Conservation (phyloP, 179 eudicot species). For the Vitellaria paradoxa region DNA sequence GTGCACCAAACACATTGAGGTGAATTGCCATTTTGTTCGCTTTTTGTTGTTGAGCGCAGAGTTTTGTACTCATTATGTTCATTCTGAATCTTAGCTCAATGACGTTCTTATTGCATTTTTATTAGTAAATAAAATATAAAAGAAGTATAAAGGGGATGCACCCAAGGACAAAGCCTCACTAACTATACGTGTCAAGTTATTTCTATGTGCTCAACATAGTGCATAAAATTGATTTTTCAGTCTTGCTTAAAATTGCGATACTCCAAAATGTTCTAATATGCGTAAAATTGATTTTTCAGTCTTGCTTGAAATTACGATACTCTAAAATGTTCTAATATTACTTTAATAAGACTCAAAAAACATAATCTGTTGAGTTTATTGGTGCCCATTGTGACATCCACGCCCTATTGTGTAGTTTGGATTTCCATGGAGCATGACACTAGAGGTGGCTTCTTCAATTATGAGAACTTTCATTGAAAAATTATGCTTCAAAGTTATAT, state of each 20-base stretch:
- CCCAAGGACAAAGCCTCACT: no score
- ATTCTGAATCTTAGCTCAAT: no score
- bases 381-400: neutral
- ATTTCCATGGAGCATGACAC: neutral
- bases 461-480: constrained; percentile 1
- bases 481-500: neutral
- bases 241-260: neutral
- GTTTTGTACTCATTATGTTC: no score
- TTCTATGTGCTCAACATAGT: neutral
- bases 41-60: no score
- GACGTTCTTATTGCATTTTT: no score
- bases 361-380: neutral
- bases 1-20: no score
- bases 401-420: neutral
- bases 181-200: no score
- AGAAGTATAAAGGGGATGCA: no score
- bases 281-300: neutral
- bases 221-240: neutral
- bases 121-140: no score
- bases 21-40: no score
- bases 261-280: no score
- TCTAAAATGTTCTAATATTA: neutral
- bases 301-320: neutral
- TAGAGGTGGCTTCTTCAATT: neutral
- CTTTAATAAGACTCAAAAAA: neutral